Percentiles rank a stretch among this genome's conserved stretches.
Evolutionary conservation across 768 basidiomycete genomes (phyloP).

Genomic region (Ramaria sp.): DNA sequence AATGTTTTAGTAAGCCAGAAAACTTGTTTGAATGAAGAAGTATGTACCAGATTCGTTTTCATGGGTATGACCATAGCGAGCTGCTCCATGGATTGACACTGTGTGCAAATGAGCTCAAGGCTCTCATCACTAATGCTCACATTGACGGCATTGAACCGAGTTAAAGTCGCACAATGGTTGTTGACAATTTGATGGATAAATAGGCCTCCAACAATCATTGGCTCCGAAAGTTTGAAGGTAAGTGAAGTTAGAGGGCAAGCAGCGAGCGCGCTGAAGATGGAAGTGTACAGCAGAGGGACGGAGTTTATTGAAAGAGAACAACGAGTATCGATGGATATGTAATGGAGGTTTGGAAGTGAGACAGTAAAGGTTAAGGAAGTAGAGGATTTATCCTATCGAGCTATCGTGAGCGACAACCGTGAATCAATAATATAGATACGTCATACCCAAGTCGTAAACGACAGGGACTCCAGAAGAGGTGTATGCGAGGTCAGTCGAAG

Average conservation of each 20-base stretch:
- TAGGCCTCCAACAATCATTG: conserved; percentile 24
- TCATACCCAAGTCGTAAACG: conserved; percentile 49
- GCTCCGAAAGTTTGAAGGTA: conserved; percentile 35
- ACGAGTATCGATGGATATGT: conserved; percentile 45
- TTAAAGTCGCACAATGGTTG: conserved; percentile 31
- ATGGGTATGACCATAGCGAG: conserved; percentile 40
- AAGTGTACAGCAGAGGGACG: conserved; percentile 19
- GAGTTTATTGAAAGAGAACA: conserved; percentile 18
- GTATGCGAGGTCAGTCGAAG: conserved; percentile 34
- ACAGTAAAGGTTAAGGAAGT: conserved; percentile 35
- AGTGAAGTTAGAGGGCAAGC: conserved; percentile 15
- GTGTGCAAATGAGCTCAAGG: conserved; percentile 29
- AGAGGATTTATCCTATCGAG: conserved; percentile 27
- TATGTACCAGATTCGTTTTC: conserved; percentile 26
- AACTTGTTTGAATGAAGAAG: not conserved
- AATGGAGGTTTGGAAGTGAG: conserved; percentile 30
- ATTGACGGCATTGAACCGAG: conserved; percentile 35
- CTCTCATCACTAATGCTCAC: conserved; percentile 30
- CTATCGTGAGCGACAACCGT: conserved; percentile 4
- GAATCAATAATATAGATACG: not conserved
- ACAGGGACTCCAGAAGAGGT: conserved; percentile 47
- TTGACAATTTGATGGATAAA: conserved; percentile 35
- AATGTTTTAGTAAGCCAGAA: conserved; percentile 13
- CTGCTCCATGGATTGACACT: conserved; percentile 36
- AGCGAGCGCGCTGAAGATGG: conserved; percentile 20